Percentiles rank a stretch among this genome's conserved stretches.
Conservation (phyloP, 352 stramenopile genomes). For the Globisporangium spinosum region DNA sequence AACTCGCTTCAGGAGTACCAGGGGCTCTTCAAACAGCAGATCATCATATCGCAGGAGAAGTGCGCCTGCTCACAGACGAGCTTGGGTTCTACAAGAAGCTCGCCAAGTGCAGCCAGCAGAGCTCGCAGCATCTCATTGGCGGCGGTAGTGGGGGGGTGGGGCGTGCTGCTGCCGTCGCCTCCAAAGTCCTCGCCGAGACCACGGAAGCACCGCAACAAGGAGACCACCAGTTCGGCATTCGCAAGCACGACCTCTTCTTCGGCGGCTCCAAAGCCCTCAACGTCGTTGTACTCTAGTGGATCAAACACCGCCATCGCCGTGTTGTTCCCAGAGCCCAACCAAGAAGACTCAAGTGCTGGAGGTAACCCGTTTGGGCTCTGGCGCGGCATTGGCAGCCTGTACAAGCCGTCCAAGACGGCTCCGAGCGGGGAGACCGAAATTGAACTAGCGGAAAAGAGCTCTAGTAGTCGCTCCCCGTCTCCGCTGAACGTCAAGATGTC, state of each 20-base stretch:
- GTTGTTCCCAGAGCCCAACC: constrained; percentile 15
- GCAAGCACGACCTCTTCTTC: background rate
- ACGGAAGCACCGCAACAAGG: constrained; percentile 11
- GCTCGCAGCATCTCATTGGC: constrained; percentile 20
- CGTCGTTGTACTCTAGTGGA: background rate
- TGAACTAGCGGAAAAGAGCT: constrained; percentile 12
- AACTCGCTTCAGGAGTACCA: constrained; percentile 80
- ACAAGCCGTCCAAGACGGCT: constrained; percentile 8
- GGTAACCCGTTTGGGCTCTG: constrained; percentile 15
- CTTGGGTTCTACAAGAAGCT: constrained; percentile 85
- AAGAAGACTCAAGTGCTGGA: background rate
- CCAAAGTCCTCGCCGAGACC: constrained; percentile 14
- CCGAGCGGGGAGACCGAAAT: constrained; percentile 2
- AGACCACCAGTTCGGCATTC: background rate
- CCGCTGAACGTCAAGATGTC: constrained; percentile 15
- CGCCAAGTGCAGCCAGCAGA: constrained; percentile 46
- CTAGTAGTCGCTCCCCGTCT: background rate
- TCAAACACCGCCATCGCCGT: background rate
- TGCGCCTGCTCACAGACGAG: constrained; percentile 71
- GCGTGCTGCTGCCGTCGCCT: background rate
- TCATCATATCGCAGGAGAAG: constrained; percentile 80
- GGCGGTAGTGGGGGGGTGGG: background rate
- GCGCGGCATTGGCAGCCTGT: constrained; percentile 15
- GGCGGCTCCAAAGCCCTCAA: background rate
- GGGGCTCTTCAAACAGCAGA: constrained; percentile 77